Evolutionary conservation across 75 land plant genomes (phyloP), one percentile per base, ranked within the genome.

Genomic region (Selaginella moellendorffii): DNA sequence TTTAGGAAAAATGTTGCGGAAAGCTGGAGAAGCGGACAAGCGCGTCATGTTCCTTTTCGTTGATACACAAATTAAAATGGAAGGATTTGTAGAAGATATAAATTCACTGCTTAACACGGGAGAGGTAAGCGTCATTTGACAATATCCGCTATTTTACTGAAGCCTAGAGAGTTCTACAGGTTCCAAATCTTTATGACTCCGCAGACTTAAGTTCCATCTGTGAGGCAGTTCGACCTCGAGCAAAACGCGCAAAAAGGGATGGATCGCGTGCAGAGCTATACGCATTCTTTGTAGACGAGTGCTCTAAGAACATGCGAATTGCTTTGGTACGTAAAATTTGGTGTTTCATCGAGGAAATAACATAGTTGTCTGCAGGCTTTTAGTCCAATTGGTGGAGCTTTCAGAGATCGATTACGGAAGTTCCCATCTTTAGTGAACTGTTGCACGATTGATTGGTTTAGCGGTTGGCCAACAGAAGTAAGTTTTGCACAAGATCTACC

Each of bases 381-480:
- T 56, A 71, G 73, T 56, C 73, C 73, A 1, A 61, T 71, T 54
- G 73, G 73, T 21, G 73, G 61, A 64, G 68, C 73, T 2, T 71
- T 71, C 31, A 46, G 73, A 31, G 73, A 71, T n/a, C 30, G 73
- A 26, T 46, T 71, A 52, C 51, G 73, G 27, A 71, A 71, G 42
- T 71, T 71, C 20, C 73, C 73, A 21, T 71, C 73, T 28, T 30
- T 71, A 12, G 73, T 71, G 12, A 71, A 71, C 28, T 71, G 73
- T 42, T 71, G 73, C 61, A n/a, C 73, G 2, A 71, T 71, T 28
- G 73, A 71, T 24, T 71, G 73, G 73, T 71, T 71, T 54, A 71
- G 73, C 24, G 54, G 67, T 22, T 71, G 73, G 73, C 73, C 73
- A 19, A 30, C 28, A 30, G 71, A 69, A 61, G 71, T 69, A 62